A percentile compares a stretch with the other conserved stretches of the same genome.
These are phyloP conservation scores for Volvox carteri DNA, from an alignment of 163 green algal genomes.

Conservation along the genomic window DNA sequence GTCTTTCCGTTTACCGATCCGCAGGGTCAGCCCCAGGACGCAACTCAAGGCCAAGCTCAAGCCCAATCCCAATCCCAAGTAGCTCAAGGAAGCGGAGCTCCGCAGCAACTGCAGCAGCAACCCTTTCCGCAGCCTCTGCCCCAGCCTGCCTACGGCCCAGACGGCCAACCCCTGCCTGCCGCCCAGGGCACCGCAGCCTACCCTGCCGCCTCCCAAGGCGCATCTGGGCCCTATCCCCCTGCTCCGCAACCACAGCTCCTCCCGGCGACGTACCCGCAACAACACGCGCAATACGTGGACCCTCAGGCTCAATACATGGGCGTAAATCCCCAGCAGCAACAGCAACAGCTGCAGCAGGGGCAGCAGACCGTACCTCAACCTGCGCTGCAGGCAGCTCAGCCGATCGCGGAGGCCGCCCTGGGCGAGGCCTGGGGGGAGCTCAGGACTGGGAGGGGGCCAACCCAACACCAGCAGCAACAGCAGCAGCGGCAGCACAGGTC, in stretches of 20 bases:
- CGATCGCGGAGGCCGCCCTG: conserved; percentile 37
- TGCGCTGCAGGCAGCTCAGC: background rate
- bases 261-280: background rate
- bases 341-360: background rate
- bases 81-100: background rate
- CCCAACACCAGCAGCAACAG: background rate
- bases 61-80: background rate
- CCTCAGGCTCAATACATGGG: conserved; percentile 19
- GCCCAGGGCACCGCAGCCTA: background rate
- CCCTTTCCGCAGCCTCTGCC: conserved; percentile 25
- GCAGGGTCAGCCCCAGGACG: background rate
- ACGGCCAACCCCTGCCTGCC: background rate
- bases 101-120: conserved; percentile 32
- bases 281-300: conserved; percentile 5
- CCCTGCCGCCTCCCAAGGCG: no score
- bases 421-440: background rate
- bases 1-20: background rate
- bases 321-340: background rate
- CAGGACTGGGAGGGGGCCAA: background rate
- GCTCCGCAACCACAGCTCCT: background rate
- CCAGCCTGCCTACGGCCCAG: background rate
- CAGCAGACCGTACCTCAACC: background rate
- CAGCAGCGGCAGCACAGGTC: background rate
- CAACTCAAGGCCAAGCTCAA: conserved; percentile 3
- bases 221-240: background rate